Evolutionary conservation across 2,329 filamentous ascomycete genomes (phyloP).

Genomic region (Fonsecaea pedrosoi): DNA sequence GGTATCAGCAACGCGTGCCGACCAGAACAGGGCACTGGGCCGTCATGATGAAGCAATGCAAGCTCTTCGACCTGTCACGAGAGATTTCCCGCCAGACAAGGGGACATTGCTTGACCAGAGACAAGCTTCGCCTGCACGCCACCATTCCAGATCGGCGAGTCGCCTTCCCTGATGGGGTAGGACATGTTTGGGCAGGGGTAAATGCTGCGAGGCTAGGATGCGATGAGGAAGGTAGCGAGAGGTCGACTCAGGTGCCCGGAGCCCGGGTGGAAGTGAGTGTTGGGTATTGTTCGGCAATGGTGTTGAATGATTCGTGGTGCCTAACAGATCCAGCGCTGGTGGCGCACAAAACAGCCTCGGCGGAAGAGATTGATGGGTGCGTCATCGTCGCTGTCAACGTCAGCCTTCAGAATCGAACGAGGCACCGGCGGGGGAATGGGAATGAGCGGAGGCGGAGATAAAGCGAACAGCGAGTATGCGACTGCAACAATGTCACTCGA

Average conservation of each 20-base stretch:
- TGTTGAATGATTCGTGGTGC: background rate
- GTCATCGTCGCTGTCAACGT: constrained; percentile 6
- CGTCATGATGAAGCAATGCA: constrained; percentile 14
- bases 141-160: constrained; percentile 10
- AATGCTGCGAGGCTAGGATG: constrained; percentile 3
- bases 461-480: background rate
- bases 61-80: constrained; percentile 5
- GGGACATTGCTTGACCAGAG: constrained; percentile 15
- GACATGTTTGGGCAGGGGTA: background rate
- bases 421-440: background rate
- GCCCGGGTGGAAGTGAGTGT: background rate
- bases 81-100: constrained; percentile 5
- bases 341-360: constrained; percentile 12
- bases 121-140: constrained; percentile 20
- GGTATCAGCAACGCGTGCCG: background rate
- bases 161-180: background rate
- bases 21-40: background rate
- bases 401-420: background rate
- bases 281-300: constrained; percentile 2
- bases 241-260: background rate
- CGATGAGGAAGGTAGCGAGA: constrained; percentile 8
- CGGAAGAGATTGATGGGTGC: background rate
- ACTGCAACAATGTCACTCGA: background rate
- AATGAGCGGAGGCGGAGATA: constrained; percentile 19
- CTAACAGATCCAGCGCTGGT: background rate